Evolutionary conservation across 2,329 filamentous ascomycete species (phyloP), one percentile per base, ranked within the genome.

Genomic region (Colletotrichum acutatum): DNA sequence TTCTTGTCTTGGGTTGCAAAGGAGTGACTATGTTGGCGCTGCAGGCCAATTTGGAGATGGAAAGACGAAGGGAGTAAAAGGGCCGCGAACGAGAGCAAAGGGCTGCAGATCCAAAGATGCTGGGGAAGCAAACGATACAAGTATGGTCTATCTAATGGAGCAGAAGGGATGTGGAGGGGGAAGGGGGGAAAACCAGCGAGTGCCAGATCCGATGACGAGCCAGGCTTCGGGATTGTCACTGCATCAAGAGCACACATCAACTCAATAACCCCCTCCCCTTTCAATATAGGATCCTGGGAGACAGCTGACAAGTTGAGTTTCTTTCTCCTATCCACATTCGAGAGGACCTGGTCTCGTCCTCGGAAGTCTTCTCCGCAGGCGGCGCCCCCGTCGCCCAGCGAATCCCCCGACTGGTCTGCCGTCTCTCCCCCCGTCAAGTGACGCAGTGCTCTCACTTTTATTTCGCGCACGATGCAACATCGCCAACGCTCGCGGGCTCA

Each of bases 101-200:
- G 22, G 52, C 22, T 60, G 56, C 58, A 11, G 24, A 19, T 22
- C 30, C 32, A n/a, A 71, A 7, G 57, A 30, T 49, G 37, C 28
- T 30, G 71, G 62, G 32, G 62, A 46, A 67, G 34, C 28, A 61
- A 16, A 52, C 42, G 68, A 62, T 74, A 74, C 32, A 74, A 67
- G 71, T 74, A 74, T 59, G 53, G 34, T 26, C 60, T 30, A 52
- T 42, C 60, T 28, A 26, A 14, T 60, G 42, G 16, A 16, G 62
- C 5, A 63, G 7, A 49, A 22, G 26, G 4, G 32, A 66, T 5
- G 54, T 9, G 34, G 19, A n/a, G 24, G 66, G 19, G 32, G 24
- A 2, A 42, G 42, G 59, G 53, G 49, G n/a, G n/a, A n/a, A n/a
- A 42, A 14, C n/a, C 22, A 63, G n/a, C 19, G n/a, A 59, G 14